phyloP scores from a whole-genome alignment of 768 basidiomycete genomes.

The Pisolithus tinctorius region DNA sequence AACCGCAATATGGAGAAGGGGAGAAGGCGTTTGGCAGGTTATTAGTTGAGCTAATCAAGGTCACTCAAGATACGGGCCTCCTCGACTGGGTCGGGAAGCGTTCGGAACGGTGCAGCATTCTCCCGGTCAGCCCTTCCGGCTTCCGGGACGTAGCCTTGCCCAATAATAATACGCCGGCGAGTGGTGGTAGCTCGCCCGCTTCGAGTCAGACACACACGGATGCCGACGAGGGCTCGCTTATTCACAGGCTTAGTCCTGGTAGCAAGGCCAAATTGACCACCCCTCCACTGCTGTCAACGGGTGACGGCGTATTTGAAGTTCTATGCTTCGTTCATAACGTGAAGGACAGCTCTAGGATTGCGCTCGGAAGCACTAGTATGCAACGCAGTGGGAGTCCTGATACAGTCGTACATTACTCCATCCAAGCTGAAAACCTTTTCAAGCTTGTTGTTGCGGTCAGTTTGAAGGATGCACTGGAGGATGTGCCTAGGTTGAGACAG shows the following conservation, averaged over 20 bases:
- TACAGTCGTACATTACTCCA: background rate
- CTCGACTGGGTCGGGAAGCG: slow-evolving; percentile 8
- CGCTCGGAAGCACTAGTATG: background rate
- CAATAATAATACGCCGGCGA: background rate
- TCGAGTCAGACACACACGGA: background rate
- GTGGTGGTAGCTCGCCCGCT: background rate
- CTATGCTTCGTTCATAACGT: slow-evolving; percentile 2
- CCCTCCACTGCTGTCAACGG: background rate
- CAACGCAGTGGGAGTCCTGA: background rate
- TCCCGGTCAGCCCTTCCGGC: slow-evolving; percentile 4
- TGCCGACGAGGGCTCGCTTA: background rate
- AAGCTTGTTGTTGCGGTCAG: background rate
- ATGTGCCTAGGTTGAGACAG: background rate
- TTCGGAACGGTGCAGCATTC: background rate
- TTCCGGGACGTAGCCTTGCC: slow-evolving; percentile 1
- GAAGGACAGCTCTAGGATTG: background rate
- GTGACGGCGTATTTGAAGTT: background rate
- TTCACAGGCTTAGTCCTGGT: background rate
- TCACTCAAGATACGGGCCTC: slow-evolving; percentile 6
- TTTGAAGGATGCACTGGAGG: background rate
- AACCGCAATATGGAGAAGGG: slow-evolving; percentile 14
- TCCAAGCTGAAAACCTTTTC: background rate
- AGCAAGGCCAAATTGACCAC: background rate
- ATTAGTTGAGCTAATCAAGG: slow-evolving; percentile 5
- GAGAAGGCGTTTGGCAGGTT: slow-evolving; percentile 8